Evolutionary conservation across 441 rosid genomes (phyloP).

Genomic region (Adansonia gregorii): DNA sequence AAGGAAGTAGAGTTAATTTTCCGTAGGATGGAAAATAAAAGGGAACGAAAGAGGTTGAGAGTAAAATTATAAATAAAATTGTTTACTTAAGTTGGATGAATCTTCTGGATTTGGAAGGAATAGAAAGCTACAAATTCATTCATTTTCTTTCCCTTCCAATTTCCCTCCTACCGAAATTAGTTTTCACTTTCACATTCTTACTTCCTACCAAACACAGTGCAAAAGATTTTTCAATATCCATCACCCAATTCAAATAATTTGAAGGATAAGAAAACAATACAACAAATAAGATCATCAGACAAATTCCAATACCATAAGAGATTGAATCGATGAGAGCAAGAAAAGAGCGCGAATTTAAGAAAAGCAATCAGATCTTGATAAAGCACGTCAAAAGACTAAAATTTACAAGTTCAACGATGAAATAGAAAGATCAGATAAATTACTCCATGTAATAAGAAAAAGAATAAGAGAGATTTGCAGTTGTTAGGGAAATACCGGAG

Average conservation of each 20-base stretch:
- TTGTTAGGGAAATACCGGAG: conserved; percentile 51
- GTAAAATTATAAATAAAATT: no score
- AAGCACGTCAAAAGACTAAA: not conserved
- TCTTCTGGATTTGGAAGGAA: no score
- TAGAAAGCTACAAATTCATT: not conserved
- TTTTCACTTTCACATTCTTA: not conserved
- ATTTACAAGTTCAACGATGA: conserved; percentile 1
- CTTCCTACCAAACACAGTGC: conserved; percentile 4
- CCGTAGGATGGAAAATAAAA: no score
- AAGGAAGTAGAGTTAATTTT: no score
- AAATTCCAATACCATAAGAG: not conserved
- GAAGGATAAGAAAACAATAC: not conserved
- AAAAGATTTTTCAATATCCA: not conserved
- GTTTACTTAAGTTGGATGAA: no score
- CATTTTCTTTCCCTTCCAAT: not conserved
- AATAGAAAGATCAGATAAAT: not conserved
- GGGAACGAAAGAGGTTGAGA: no score
- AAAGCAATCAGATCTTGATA: conserved; percentile 5
- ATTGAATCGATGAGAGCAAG: conserved; percentile 17
- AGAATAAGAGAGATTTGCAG: not conserved
- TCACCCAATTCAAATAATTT: conserved; percentile 16
- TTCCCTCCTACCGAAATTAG: not conserved
- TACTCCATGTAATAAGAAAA: not conserved
- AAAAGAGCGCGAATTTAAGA: not conserved
- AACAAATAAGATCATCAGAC: not conserved